A percentile compares a stretch with the other conserved stretches of the same genome.
These are phyloP conservation scores for Hortaea sp. DNA, from an alignment of 2,329 filamentous ascomycete genomes.

Conservation along the genomic window DNA sequence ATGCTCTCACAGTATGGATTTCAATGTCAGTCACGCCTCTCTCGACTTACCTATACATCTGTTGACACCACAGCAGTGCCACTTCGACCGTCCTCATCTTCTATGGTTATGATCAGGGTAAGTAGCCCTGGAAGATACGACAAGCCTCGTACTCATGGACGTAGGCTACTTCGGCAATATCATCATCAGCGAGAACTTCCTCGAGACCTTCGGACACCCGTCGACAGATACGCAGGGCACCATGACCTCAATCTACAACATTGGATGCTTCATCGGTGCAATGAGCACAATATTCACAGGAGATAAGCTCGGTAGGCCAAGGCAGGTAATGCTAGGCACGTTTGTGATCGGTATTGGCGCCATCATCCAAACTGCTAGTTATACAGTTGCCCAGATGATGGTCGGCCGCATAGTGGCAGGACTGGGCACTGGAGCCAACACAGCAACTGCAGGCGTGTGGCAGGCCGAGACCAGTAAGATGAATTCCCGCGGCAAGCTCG, in stretches of 20 bases:
- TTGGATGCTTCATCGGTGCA: slow-evolving; percentile 38
- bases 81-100: slow-evolving; percentile 42
- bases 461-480: slow-evolving; percentile 41
- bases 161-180: slow-evolving; percentile 23
- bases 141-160: not conserved
- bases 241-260: slow-evolving; percentile 26
- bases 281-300: slow-evolving; percentile 32
- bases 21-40: slow-evolving; percentile 24
- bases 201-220: slow-evolving; percentile 28
- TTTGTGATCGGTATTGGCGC: slow-evolving; percentile 35
- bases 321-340: slow-evolving; percentile 33
- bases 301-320: slow-evolving; percentile 35
- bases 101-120: slow-evolving; percentile 33
- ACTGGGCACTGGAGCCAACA: slow-evolving; percentile 39
- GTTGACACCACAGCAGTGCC: slow-evolving; percentile 17
- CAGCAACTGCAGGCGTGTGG: slow-evolving; percentile 41
- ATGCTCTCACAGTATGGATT: slow-evolving; percentile 43
- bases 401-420: slow-evolving; percentile 37
- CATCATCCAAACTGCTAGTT: slow-evolving; percentile 33
- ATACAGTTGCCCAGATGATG: slow-evolving; percentile 32
- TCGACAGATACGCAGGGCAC: slow-evolving; percentile 26
- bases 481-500: slow-evolving; percentile 38
- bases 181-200: slow-evolving; percentile 27
- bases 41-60: not conserved
- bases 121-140: slow-evolving; percentile 4